Evolutionary conservation across 148 eudicot species (phyloP), one percentile per base, ranked within the genome.

Genomic region (Heliamphora exappendiculata): DNA sequence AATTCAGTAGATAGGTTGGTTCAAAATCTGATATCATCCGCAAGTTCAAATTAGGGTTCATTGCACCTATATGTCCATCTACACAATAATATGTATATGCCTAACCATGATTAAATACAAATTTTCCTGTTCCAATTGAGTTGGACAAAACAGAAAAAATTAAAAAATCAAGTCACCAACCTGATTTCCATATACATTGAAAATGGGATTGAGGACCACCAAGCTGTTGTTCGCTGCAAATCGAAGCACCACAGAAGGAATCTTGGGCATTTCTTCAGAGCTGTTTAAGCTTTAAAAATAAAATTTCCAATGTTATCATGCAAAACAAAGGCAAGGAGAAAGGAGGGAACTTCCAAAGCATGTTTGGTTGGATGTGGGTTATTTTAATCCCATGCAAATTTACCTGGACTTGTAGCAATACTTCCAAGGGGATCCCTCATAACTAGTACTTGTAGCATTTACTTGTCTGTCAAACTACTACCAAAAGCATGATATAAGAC

Each of bases 331-430:
- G 22, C 5, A 31, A 29, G 55, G 20, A 78, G n/a, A 28, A 39
- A 72, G 20, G 37, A 50, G 47, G 26, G 62, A 60, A 36, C 41
- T 28, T 53, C 33, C 37, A 26, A 5, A 29, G n/a, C 66, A 12
- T 9, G 66, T 60, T 29, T 34, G 28, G 64, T 59, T 3, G 34
- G 28, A 11, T 33, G 1, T 58, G 28, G 64, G 33, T 47, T 73
- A 19, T 12, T 60, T 26, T 44, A 11, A 17, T 26, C 24, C 44
- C 53, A 63, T 10, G 81, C 47, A 78, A 1, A 76, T 59, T 81
- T 34, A 95, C 99, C 99, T 91, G 82, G 85, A 79, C 50, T 78
- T 81, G 64, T 95, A 95, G 84, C 99, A 95, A 78, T 92, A 89
- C 53, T 91, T 76, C 94, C 93, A 95, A 45, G 89, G 92, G 76